Percentiles rank a stretch among this genome's conserved stretches.
phyloP scores from a whole-genome alignment of 257 asterid genomes.

The Jasminum sambac region DNA sequence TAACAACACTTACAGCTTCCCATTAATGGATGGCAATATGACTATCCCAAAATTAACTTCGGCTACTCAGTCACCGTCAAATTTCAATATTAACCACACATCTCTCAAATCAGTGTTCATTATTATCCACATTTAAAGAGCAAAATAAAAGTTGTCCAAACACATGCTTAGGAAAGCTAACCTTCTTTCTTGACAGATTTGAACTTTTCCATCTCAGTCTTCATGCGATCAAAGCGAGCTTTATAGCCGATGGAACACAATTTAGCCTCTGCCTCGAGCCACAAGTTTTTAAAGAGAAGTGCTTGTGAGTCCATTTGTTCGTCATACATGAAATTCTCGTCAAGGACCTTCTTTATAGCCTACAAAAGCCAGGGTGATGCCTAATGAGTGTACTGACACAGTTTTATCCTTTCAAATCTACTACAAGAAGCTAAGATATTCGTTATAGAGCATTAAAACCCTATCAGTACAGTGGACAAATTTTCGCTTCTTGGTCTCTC shows the following conservation, averaged over 20 bases:
- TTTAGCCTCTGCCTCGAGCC: slow-evolving; percentile 97
- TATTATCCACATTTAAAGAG: too few relatives aligned
- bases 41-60: background rate
- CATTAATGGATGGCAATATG: slow-evolving; percentile 24
- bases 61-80: too few relatives aligned
- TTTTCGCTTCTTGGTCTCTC: background rate
- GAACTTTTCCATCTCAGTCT: slow-evolving; percentile 56
- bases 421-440: background rate
- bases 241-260: slow-evolving; percentile 70
- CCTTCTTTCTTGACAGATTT: slow-evolving; percentile 52
- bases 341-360: slow-evolving; percentile 80
- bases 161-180: slow-evolving; percentile 24
- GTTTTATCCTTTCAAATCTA: background rate
- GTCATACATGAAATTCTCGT: slow-evolving; percentile 57
- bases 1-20: slow-evolving; percentile 28
- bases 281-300: slow-evolving; percentile 69
- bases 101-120: too few relatives aligned
- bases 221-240: slow-evolving; percentile 79
- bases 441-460: background rate
- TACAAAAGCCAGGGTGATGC: slow-evolving; percentile 33
- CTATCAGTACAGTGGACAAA: background rate
- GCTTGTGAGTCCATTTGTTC: slow-evolving; percentile 65
- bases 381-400: background rate
- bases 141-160: background rate
- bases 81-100: too few relatives aligned